Base-by-base conservation (phyloP, 2,329 filamentous ascomycete genomes). In the Plectosphaerella sp. region DNA sequence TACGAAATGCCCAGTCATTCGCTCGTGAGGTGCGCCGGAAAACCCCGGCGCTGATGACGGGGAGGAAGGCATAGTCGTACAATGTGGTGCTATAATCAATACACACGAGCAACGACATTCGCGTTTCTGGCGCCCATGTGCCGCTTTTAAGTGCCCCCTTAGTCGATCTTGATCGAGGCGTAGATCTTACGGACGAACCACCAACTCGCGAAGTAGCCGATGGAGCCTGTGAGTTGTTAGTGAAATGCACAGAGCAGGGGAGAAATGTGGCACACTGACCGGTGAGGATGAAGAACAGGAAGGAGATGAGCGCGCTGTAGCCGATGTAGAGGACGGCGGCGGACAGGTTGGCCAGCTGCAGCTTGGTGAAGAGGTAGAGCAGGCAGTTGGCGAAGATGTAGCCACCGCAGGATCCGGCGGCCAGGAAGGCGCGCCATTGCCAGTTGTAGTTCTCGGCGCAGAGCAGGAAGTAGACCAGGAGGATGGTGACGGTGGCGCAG, bases 401-500 rank as follows among this genome's bases (percentile, higher is more conserved):
- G 14, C 83, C 82, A 1, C 92, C 92, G 49, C 88, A 95, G 65
- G 91, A 93, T 53, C 94, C 94, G 1, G 91, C 91, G 2, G 91
- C 93, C 54, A 91, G 80, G 75, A 99, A 99, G 6, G 91, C 87
- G 49, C 94, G 84, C 94, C 94, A 99, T 63, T 97, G 94, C 94
- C 94, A 99, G 69, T 96, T 89, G 72, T 99, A 99, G 72, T 99
- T 94, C 73, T 99, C 94, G 1, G 90, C 86, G 66, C 93, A 97
- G 14, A 99, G 84, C 61, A 99, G 69, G 76, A 97, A 97, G 72
- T 99, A 99, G 0, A 97, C 89, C 80, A 97, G 87, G 16, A 99
- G 76, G 9, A 97, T 86, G 1, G 94, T 97, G 41, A 95, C 93
- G 1, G 92, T 87, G 0, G 93, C 93, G 54, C 88, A 91, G 1